A percentile compares a stretch with the other conserved stretches of the same genome.
Evolutionary conservation across 257 asterid species (phyloP).

Genomic region (Nicotiana benthamiana): DNA sequence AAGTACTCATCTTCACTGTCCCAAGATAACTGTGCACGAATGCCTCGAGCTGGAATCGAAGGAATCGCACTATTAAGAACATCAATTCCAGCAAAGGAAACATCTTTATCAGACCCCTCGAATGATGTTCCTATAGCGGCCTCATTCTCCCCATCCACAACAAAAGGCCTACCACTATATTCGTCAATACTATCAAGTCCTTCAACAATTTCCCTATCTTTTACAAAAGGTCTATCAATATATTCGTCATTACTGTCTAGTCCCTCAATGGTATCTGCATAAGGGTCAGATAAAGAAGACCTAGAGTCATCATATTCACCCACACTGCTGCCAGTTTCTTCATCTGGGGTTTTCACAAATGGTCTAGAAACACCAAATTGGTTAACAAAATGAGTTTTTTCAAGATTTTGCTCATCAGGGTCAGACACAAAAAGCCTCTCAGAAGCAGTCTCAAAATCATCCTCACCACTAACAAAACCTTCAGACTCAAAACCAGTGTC

Average conservation of each 20-base stretch:
- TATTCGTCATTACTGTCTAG: conserved; percentile 14
- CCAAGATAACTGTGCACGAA: conserved; percentile 61
- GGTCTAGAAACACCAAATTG: conserved; percentile 27
- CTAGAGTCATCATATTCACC: conserved; percentile 15
- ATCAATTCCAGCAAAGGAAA: conserved; percentile 5
- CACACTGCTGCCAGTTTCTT: conserved; percentile 10
- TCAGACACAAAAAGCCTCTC: conserved; percentile 23
- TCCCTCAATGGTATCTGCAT: conserved; percentile 17
- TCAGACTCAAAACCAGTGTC: conserved; percentile 42
- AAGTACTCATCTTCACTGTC: conserved; percentile 59
- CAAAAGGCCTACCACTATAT: conserved; percentile 21
- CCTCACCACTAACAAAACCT: conserved; percentile 55
- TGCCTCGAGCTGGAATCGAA: conserved; percentile 10
- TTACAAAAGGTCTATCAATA: conserved; percentile 25
- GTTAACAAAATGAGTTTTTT: conserved; percentile 27
- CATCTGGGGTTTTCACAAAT: conserved; percentile 21
- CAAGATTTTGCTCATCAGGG: conserved; percentile 30
- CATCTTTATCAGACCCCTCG: conserved; percentile 8
- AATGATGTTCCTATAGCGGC: conserved; percentile 11
- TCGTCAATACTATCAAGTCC: conserved; percentile 17
- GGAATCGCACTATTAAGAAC: conserved; percentile 14
- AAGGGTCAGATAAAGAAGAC: conserved; percentile 31
- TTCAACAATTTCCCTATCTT: conserved; percentile 14
- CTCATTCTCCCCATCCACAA: conserved; percentile 17
- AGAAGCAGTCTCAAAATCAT: conserved; percentile 32